Percentiles rank a stretch among this genome's conserved stretches.
These are phyloP conservation scores for Cordyceps javanica DNA, from an alignment of 2,329 filamentous ascomycete species.

Conservation along the genomic window DNA sequence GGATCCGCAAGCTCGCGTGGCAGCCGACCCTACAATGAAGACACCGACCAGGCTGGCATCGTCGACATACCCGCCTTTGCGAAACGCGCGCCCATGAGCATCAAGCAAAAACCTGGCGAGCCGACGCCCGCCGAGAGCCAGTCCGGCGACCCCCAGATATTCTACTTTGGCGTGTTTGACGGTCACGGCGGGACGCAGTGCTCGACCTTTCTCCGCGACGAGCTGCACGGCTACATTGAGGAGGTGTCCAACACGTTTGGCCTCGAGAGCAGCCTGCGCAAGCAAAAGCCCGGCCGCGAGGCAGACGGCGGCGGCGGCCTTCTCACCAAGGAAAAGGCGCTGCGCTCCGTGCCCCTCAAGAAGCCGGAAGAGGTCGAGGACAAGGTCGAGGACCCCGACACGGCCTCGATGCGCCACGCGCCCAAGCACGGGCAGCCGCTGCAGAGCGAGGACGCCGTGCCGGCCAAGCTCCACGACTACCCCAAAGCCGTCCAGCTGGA, in stretches of 20 bases:
- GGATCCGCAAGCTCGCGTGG: constrained; percentile 75
- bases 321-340: constrained; percentile 21
- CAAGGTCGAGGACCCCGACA: constrained; percentile 23
- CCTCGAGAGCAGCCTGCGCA: constrained; percentile 66
- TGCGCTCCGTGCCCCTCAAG: constrained; percentile 41
- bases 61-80: constrained; percentile 92
- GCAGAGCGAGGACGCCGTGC: constrained; percentile 36
- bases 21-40: constrained; percentile 84
- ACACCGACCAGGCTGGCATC: constrained; percentile 88
- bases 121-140: constrained; percentile 68
- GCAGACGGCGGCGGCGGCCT: constrained; percentile 32
- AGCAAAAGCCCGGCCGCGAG: constrained; percentile 28
- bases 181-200: constrained; percentile 90
- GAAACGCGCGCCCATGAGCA: constrained; percentile 66
- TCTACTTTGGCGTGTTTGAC: constrained; percentile 96
- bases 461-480: constrained; percentile 47
- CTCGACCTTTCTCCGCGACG: constrained; percentile 76
- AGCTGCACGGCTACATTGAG: constrained; percentile 85
- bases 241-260: constrained; percentile 70
- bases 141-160: constrained; percentile 87
- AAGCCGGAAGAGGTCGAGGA: constrained; percentile 36
- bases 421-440: constrained; percentile 32
- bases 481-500: constrained; percentile 63
- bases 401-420: constrained; percentile 26
- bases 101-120: constrained; percentile 46